Evolutionary conservation across 169 alveolate genomes (phyloP).

Genomic region (Cyclospora cayetanensis): DNA sequence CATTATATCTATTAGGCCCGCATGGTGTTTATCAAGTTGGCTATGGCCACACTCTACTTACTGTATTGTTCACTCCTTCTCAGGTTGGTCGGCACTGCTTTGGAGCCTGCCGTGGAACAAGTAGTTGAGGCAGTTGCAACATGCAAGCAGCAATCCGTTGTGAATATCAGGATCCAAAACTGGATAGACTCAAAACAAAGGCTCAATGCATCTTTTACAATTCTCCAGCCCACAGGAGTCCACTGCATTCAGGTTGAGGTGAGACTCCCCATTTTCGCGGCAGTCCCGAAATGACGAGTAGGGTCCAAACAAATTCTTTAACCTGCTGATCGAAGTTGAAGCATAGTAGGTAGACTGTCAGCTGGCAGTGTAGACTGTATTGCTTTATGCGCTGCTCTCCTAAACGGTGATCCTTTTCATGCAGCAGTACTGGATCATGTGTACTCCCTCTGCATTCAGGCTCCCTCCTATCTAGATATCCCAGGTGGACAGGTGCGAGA

Average conservation of each 20-base stretch:
- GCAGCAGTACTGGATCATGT: too few relatives aligned
- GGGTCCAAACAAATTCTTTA: too few relatives aligned
- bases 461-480: conserved; percentile 62
- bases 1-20: too few relatives aligned
- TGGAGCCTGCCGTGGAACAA: conserved; percentile 68
- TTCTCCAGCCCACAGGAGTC: conserved; percentile 59
- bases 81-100: conserved; percentile 66
- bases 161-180: conserved; percentile 13
- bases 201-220: conserved; percentile 37
- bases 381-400: too few relatives aligned
- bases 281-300: too few relatives aligned
- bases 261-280: neutral
- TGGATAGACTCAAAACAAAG: conserved; percentile 66
- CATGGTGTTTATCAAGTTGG: too few relatives aligned
- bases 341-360: too few relatives aligned
- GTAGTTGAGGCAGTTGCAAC: conserved; percentile 58
- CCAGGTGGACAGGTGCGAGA: conserved; percentile 67
- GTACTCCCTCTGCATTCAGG: conserved; percentile 59
- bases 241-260: conserved; percentile 57
- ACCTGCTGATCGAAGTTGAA: too few relatives aligned
- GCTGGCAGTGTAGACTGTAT: too few relatives aligned
- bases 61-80: neutral
- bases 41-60: too few relatives aligned
- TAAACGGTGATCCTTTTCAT: too few relatives aligned
- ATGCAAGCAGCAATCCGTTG: conserved; percentile 40